Conservation (phyloP, 2,329 filamentous ascomycete genomes). For the Cladosporium sp. region DNA sequence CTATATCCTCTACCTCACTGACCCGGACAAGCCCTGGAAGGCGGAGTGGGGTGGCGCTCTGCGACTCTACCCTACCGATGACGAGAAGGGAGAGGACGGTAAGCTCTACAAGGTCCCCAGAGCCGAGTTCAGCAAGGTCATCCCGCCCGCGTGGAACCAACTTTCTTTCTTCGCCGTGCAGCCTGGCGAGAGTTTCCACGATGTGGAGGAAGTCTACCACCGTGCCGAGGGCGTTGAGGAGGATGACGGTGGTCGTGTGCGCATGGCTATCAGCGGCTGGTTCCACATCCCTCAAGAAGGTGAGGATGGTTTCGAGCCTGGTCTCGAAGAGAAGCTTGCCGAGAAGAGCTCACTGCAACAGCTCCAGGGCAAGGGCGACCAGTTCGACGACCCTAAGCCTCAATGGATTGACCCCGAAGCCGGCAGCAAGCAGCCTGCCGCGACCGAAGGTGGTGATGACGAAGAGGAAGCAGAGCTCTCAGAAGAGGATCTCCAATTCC, state of each 20-base stretch:
- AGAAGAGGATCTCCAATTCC: constrained; percentile 77
- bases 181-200: constrained; percentile 97
- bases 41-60: constrained; percentile 88
- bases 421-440: constrained; percentile 25
- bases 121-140: constrained; percentile 72
- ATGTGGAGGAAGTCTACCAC: constrained; percentile 96
- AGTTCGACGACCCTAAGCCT: constrained; percentile 75
- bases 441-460: constrained; percentile 57
- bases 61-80: constrained; percentile 72
- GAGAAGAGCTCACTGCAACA: constrained; percentile 89
- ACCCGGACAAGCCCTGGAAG: constrained; percentile 88
- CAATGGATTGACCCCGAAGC: constrained; percentile 43
- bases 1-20: constrained; percentile 93
- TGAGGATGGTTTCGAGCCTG: constrained; percentile 85
- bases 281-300: constrained; percentile 96
- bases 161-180: constrained; percentile 97
- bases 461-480: constrained; percentile 55
- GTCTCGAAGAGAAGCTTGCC: constrained; percentile 81
- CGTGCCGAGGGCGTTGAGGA: constrained; percentile 53
- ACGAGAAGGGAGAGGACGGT: constrained; percentile 57
- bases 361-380: constrained; percentile 83
- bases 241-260: constrained; percentile 68
- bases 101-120: constrained; percentile 73
- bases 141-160: constrained; percentile 95
- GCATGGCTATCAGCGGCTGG: constrained; percentile 99